These are phyloP conservation scores for Omphalotus olearius DNA, from an alignment of 1,284 basidiomycete species.

Conservation along the genomic window DNA sequence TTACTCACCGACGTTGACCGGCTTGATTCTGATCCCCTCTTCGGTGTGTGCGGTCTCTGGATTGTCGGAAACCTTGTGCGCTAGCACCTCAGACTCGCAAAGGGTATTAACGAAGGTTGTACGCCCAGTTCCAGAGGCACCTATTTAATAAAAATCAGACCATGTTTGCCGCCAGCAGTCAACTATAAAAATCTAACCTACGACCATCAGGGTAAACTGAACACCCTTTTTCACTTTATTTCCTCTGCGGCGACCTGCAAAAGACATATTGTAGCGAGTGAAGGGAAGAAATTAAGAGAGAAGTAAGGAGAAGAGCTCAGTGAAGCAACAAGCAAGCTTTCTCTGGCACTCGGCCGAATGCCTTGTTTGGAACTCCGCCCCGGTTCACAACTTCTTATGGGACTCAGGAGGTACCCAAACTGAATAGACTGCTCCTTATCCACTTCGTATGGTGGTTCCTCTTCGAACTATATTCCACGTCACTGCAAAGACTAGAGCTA, in stretches of 20 bases:
- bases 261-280: constrained; percentile 56
- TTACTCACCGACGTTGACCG: constrained; percentile 84
- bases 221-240: constrained; percentile 98
- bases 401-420: no score
- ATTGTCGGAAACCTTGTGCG: constrained; percentile 83
- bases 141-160: constrained; percentile 36
- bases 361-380: not conserved
- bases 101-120: constrained; percentile 99
- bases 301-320: constrained; percentile 37
- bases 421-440: not conserved
- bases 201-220: constrained; percentile 94
- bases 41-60: constrained; percentile 92
- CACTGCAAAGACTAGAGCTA: not conserved
- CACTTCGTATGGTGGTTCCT: constrained; percentile 10
- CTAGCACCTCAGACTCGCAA: constrained; percentile 87
- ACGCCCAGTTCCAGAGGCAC: constrained; percentile 93
- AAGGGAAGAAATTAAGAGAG: constrained; percentile 12
- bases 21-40: constrained; percentile 94
- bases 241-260: constrained; percentile 81
- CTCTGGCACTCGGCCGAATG: no score
- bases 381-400: not conserved
- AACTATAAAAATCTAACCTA: constrained; percentile 54
- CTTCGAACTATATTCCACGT: not conserved
- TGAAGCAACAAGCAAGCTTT: not conserved
- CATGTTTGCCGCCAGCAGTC: constrained; percentile 15